phyloP scores from a whole-genome alignment of 2,329 filamentous ascomycete species.

The Berkeleyomyces basicola region DNA sequence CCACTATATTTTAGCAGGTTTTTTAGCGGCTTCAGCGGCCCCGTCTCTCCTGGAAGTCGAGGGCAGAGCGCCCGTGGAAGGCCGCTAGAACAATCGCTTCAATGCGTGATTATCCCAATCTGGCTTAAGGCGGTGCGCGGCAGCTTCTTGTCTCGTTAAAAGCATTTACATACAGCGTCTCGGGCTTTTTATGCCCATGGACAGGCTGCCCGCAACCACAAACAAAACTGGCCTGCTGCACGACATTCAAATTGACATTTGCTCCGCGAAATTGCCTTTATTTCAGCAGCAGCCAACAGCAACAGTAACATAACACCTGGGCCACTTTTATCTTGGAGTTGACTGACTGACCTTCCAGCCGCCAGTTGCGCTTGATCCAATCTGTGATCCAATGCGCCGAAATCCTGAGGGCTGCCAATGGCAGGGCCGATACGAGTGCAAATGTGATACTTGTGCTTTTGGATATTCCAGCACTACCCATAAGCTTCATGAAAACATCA shows the following conservation, averaged over 20 bases:
- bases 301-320: too few relatives aligned
- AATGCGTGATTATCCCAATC: not conserved
- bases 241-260: too few relatives aligned
- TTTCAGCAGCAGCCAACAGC: too few relatives aligned
- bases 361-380: not conserved
- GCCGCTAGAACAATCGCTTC: not conserved
- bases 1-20: not conserved
- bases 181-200: too few relatives aligned
- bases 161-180: too few relatives aligned
- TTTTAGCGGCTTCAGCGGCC: not conserved
- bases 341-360: not conserved
- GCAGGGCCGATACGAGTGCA: not conserved
- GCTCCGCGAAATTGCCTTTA: too few relatives aligned
- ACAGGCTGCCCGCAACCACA: too few relatives aligned
- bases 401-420: not conserved
- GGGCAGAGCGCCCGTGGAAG: not conserved
- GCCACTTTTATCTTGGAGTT: not conserved
- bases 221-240: too few relatives aligned
- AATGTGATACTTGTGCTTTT: not conserved
- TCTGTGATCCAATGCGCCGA: not conserved
- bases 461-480: too few relatives aligned
- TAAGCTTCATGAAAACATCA: not conserved
- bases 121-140: too few relatives aligned
- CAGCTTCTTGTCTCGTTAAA: too few relatives aligned
- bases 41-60: not conserved